Evolutionary conservation across 2,329 filamentous ascomycete genomes (phyloP), one percentile per base, ranked within the genome.

Genomic region (Aureobasidium pullulans): DNA sequence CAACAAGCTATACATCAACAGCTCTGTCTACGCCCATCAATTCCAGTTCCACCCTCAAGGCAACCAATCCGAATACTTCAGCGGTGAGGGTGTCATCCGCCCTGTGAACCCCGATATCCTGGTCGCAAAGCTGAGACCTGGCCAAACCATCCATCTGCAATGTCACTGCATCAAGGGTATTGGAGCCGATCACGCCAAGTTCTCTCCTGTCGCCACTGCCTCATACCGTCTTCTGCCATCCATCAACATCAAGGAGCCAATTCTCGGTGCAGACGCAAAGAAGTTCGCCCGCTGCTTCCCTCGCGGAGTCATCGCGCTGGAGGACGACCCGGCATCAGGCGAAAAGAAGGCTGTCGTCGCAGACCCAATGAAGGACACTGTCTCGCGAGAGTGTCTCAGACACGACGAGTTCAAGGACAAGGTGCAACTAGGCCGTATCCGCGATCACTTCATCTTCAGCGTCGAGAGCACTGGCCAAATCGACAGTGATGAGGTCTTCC

Each of bases 361-460:
- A 63, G 86, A 97, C 72, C 79, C 93, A 1, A 95, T 96, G 85
- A 89, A 88, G 69, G 95, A 99, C 72, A 97, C 93, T 0, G 93
- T 99, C 62, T 95, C 89, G 74, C 84, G 94, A 65, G 95, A 99
- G 76, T 94, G 88, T 69, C 75, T 99, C 70, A 85, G 94, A 52
- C 93, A 99, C 71, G 81, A 86, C 29, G 94, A 97, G 76, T 97
- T 99, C 76, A 84, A 94, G 75, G 89, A 86, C 71, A 99, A 96
- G 79, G 94, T 99, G 64, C 92, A 91, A 79, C 83, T 99, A 34
- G 94, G 94, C 44, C 82, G 95, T 58, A 79, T 91, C 67, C 81
- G 91, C 64, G 94, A 99, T 73, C 95, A 99, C 77, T 99, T 99
- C 74, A 97, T 99, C 74, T 99, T 94, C 80, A 88, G 85, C 58